Evolutionary conservation across 1,139 yeast genomes (phyloP), one percentile per base, ranked within the genome.

Genomic region (Suhomyces anneliseae): DNA sequence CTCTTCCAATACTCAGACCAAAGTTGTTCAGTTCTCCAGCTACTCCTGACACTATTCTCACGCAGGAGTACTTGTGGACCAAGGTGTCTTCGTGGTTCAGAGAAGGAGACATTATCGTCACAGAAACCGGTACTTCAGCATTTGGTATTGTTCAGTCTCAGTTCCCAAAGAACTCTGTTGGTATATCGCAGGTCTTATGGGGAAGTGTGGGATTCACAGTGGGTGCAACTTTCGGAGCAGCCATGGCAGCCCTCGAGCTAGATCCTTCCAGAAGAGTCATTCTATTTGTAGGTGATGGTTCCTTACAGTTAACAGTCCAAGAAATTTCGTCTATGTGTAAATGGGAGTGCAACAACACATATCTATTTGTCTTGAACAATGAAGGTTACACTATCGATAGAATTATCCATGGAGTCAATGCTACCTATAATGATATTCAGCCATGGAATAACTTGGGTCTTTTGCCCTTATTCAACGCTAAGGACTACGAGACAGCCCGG

Each of bases 41-140:
- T 24, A 54, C 64, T 11, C 55, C 59, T 40, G 52, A 55, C 40
- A 61, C 66, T 32, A 57, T 58, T 40, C 69, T 88, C 59, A 78
- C 81, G 50, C 96, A 88, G 71, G 85, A 85, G 65, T 89, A 87
- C 84, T 69, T 88, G 63, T 89, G 96, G 96, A 81, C 83, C 54
- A 79, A 83, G 64, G 76, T 88, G 43, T 81, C 89, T 36, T 73
- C 81, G 40, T 89, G 89, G 85, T 79, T 89, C 63, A 76, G 79
- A 63, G 85, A 84, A 60, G 92, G 93, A 54, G 96, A 89, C 69
- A 78, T 88, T 51, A 81, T 89, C 56, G 78, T 89, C 58, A 83
- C 93, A 49, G 96, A 89, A 69, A 88, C 96, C 41, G 96, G 96
- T 70, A 89, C 96, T 38, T 85, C 95, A 34, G 89, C 95, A 36